phyloP scores from a whole-genome alignment of 2,329 filamentous ascomycete species.

The Taxawa tesnikishii region DNA sequence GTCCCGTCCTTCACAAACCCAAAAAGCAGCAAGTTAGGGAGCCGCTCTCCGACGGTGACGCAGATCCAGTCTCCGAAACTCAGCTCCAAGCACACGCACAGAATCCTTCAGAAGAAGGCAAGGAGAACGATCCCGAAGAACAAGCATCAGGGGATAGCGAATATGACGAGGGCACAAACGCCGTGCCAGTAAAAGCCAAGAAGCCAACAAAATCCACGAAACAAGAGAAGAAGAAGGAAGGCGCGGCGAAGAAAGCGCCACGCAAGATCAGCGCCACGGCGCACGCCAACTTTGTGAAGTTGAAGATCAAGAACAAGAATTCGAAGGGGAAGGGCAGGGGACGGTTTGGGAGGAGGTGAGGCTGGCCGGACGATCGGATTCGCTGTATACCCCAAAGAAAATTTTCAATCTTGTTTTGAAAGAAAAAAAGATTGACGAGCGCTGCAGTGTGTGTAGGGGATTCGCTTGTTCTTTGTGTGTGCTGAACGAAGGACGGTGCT shows the following conservation, averaged over 20 bases:
- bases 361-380: too few species aligned
- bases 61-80: conserved; percentile 5
- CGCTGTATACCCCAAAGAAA: too few species aligned
- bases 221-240: conserved; percentile 1
- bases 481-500: too few species aligned
- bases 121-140: conserved; percentile 2
- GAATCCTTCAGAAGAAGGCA: not conserved
- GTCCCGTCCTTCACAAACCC: conserved; percentile 18
- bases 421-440: too few species aligned
- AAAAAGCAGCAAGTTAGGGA: conserved; percentile 2
- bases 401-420: too few species aligned
- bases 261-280: conserved; percentile 33
- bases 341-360: conserved; percentile 20
- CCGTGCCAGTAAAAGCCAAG: conserved; percentile 11
- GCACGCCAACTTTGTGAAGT: conserved; percentile 34
- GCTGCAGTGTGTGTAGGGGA: too few species aligned
- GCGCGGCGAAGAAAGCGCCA: conserved; percentile 23
- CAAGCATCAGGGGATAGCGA: conserved; percentile 4
- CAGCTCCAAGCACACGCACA: conserved; percentile 2
- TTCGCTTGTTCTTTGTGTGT: too few species aligned
- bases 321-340: conserved; percentile 29
- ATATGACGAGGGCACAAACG: conserved; percentile 4
- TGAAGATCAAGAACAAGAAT: conserved; percentile 40
- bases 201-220: conserved; percentile 8
- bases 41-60: conserved; percentile 1